A percentile compares a stretch with the other conserved stretches of the same genome.
These are phyloP conservation scores for Gymnopus androsaceus DNA, from an alignment of 1,284 basidiomycete genomes.

Conservation along the genomic window DNA sequence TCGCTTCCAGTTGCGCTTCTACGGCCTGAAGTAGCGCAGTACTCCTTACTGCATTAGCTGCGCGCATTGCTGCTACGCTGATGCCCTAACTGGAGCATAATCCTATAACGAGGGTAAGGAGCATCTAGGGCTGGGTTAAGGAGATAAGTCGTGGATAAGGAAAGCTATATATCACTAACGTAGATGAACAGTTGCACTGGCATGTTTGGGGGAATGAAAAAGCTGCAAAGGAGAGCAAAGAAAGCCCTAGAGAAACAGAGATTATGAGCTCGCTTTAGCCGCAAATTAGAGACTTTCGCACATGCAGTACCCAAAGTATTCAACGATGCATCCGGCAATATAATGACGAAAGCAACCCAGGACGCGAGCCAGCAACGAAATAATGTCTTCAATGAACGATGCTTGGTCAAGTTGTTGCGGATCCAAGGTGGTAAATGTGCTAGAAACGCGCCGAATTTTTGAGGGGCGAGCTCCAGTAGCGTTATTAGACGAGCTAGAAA, in stretches of 20 bases:
- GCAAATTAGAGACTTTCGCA: neutral
- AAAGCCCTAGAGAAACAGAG: conserved; percentile 22
- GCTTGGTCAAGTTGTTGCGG: conserved; percentile 19
- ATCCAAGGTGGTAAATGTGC: conserved; percentile 24
- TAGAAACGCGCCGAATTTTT: neutral
- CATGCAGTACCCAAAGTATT: conserved; percentile 27
- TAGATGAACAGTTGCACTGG: conserved; percentile 30
- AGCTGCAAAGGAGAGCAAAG: conserved; percentile 25
- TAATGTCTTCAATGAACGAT: conserved; percentile 24
- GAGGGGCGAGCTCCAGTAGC: too few relatives aligned
- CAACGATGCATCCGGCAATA: conserved; percentile 27
- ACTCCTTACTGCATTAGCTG: conserved; percentile 49
- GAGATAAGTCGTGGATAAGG: neutral
- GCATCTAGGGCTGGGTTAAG: conserved; percentile 22
- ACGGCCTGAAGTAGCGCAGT: conserved; percentile 44
- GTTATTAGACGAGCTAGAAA: too few relatives aligned
- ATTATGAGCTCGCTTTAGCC: neutral
- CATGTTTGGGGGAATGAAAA: conserved; percentile 29
- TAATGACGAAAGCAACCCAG: conserved; percentile 25
- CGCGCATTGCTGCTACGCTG: conserved; percentile 62
- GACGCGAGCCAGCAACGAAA: conserved; percentile 28
- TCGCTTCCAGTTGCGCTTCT: conserved; percentile 38
- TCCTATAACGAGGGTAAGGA: conserved; percentile 56
- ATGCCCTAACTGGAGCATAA: conserved; percentile 64
- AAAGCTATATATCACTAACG: conserved; percentile 14